Conservation (phyloP, 1,139 yeast species). For the Taiozyma onychis region DNA sequence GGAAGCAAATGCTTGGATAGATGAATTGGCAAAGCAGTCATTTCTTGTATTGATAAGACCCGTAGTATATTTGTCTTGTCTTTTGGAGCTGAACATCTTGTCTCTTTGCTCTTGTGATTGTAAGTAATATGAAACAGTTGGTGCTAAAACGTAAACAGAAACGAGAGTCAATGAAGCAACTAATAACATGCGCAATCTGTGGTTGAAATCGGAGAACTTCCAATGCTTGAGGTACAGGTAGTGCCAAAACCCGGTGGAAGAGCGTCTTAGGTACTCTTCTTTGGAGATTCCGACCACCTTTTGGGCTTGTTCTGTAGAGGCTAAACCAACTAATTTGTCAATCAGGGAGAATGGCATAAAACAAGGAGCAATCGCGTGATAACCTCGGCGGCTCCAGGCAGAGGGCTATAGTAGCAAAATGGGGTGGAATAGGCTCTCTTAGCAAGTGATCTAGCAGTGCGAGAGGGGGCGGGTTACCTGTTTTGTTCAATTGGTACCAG, state of each 20-base stretch:
- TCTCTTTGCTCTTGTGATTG: conserved; percentile 14
- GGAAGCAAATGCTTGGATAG: conserved; percentile 77
- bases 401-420: not conserved
- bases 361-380: not conserved
- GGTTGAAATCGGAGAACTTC: conserved; percentile 11
- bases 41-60: conserved; percentile 78
- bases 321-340: conserved; percentile 1
- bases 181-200: conserved; percentile 17
- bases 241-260: conserved; percentile 11
- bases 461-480: not conserved
- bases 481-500: not conserved
- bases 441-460: not conserved
- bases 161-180: conserved; percentile 12
- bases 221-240: conserved; percentile 18
- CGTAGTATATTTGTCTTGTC: conserved; percentile 74
- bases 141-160: conserved; percentile 26
- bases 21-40: conserved; percentile 92
- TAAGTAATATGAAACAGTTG: conserved; percentile 19
- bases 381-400: not conserved
- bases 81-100: conserved; percentile 30
- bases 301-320: not conserved
- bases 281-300: conserved; percentile 3
- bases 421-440: not conserved
- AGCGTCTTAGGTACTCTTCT: conserved; percentile 11
- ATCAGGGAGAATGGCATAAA: conserved; percentile 2